Evolutionary conservation across 228 moss, liverwort and hornwort genomes (phyloP).

Genomic region (Sphagnum fallax): DNA sequence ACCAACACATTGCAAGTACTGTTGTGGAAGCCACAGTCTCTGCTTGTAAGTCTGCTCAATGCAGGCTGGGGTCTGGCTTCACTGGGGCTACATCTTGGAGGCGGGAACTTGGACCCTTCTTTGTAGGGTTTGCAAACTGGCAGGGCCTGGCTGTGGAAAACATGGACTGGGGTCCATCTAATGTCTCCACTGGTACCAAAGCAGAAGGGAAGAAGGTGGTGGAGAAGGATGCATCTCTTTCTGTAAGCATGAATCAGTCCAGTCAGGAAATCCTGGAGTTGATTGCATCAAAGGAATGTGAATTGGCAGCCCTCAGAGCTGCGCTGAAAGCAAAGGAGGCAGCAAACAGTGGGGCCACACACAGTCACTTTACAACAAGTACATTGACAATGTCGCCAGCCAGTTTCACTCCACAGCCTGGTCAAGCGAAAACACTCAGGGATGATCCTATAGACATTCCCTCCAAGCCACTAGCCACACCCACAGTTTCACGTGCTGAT

Average conservation of each 20-base stretch:
- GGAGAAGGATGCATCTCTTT: neutral
- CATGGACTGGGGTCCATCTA: neutral
- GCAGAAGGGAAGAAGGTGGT: neutral
- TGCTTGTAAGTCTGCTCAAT: neutral
- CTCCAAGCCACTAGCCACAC: neutral
- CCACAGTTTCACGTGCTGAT: too few species aligned
- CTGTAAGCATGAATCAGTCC: neutral
- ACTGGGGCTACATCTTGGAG: neutral
- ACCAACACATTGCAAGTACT: neutral
- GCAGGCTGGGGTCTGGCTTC: neutral
- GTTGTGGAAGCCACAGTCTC: neutral
- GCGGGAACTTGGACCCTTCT: neutral
- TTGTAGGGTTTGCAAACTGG: neutral
- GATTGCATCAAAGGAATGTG: conserved; percentile 26
- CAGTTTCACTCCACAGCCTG: too few species aligned
- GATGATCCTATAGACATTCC: neutral
- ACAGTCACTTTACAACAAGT: too few species aligned
- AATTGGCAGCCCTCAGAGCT: conserved; percentile 30
- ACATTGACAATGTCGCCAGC: too few species aligned
- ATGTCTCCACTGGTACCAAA: neutral
- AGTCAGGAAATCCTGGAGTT: conserved; percentile 3
- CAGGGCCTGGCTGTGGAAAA: conserved; percentile 2
- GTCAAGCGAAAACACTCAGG: too few species aligned
- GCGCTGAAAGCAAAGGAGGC: conserved; percentile 21
- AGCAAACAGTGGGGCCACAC: neutral